Evolutionary conservation across 169 alveolate species (phyloP).

Genomic region (Plasmodium fragile): DNA sequence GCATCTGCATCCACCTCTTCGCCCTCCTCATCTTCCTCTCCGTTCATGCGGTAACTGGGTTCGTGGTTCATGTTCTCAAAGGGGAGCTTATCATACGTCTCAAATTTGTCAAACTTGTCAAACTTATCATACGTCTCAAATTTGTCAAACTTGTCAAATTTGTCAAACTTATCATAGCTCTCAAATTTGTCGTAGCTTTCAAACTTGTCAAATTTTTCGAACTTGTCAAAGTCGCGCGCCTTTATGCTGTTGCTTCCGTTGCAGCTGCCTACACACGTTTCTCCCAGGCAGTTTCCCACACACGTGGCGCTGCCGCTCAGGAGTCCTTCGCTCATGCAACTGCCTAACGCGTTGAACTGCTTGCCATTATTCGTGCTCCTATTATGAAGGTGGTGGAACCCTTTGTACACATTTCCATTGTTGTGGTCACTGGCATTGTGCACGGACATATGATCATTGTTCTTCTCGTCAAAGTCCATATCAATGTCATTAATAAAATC

Average conservation of each 20-base stretch:
- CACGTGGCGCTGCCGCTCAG: neutral
- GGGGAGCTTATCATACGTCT: constrained; percentile 15
- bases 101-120: neutral
- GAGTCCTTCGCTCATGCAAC: constrained; percentile 20
- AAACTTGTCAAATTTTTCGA: neutral
- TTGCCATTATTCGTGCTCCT: neutral
- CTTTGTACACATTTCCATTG: neutral
- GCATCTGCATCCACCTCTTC: neutral
- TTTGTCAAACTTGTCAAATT: neutral
- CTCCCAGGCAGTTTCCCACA: neutral
- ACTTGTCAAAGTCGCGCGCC: constrained; percentile 13
- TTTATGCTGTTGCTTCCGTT: constrained; percentile 9
- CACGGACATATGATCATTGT: neutral
- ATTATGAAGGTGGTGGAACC: neutral
- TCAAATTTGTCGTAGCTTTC: neutral
- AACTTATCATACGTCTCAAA: neutral
- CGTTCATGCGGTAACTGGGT: constrained; percentile 5
- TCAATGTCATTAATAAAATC: constrained; percentile 71
- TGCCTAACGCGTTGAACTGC: neutral
- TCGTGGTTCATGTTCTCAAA: constrained; percentile 5
- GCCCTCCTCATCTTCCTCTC: neutral
- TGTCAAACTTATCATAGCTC: neutral
- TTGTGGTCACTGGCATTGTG: neutral
- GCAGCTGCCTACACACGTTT: neutral
- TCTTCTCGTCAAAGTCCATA: constrained; percentile 59